A percentile compares a stretch with the other conserved stretches of the same genome.
phyloP scores from a whole-genome alignment of 2,329 filamentous ascomycete genomes.

The Fusarium sp. region DNA sequence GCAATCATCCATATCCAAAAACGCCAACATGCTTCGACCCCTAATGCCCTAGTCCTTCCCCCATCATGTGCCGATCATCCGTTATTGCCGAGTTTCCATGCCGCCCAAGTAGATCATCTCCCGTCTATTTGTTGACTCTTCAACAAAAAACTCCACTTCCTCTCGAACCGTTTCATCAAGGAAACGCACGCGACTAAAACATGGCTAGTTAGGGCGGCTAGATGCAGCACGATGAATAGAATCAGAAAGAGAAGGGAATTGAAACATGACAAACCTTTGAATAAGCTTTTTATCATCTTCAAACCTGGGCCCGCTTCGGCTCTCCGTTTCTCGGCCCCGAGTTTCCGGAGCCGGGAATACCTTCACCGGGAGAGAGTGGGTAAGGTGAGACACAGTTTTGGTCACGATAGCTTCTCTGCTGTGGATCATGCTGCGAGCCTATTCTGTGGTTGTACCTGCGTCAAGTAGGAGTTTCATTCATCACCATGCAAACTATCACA shows the following conservation, averaged over 20 bases:
- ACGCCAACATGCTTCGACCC: constrained; percentile 1
- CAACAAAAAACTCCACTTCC: background rate
- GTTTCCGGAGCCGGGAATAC: constrained; percentile 23
- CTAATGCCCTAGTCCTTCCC: background rate
- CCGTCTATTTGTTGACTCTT: constrained; percentile 23
- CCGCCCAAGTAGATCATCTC: constrained; percentile 18
- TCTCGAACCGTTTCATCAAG: background rate
- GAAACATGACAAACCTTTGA: background rate
- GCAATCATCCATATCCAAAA: background rate
- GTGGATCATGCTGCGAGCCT: background rate
- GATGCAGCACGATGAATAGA: background rate
- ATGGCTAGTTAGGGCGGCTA: background rate
- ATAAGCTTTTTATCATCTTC: background rate
- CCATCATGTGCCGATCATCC: constrained; percentile 38
- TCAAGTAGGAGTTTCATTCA: background rate
- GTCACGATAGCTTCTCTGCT: background rate
- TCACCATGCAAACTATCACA: background rate
- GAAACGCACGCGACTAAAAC: background rate
- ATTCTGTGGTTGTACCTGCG: background rate
- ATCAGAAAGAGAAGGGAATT: background rate
- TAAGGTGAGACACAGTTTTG: background rate
- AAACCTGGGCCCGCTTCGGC: background rate
- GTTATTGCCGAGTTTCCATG: constrained; percentile 27
- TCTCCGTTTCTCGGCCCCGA: constrained; percentile 35
- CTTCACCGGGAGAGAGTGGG: background rate